These are phyloP conservation scores for Acanthochlamys bracteata DNA, from an alignment of 106 monocot genomes.

Conservation along the genomic window DNA sequence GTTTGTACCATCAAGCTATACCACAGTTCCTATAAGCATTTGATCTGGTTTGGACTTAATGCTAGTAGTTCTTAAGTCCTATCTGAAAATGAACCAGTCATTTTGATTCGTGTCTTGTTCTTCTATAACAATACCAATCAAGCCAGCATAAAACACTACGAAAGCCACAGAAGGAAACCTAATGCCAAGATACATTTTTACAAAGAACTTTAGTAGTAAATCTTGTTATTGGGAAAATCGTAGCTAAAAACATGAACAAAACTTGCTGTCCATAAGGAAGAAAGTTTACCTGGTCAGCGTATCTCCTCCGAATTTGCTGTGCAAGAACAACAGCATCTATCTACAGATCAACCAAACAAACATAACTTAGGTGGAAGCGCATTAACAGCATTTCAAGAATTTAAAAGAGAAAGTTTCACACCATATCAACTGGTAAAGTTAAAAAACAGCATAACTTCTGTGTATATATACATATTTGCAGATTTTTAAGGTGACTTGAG, in stretches of 20 bases:
- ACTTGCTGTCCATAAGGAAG: background rate
- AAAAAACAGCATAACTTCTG: background rate
- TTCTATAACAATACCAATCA: too few relatives aligned
- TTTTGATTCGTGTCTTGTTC: too few relatives aligned
- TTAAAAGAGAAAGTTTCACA: background rate
- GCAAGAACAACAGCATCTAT: slow-evolving; percentile 86
- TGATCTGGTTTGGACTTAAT: too few relatives aligned
- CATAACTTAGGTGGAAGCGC: background rate
- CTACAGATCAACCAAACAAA: slow-evolving; percentile 29
- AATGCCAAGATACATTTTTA: background rate
- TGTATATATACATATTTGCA: background rate
- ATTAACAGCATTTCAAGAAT: background rate
- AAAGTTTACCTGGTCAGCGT: slow-evolving; percentile 62
- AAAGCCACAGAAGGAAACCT: background rate
- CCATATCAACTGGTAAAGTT: background rate
- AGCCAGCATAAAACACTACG: background rate
- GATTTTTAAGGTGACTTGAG: background rate
- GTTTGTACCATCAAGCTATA: too few relatives aligned
- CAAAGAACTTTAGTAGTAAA: background rate
- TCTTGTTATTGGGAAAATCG: background rate
- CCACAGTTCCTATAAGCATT: too few relatives aligned
- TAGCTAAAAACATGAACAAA: background rate
- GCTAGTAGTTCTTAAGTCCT: too few relatives aligned
- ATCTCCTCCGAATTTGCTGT: slow-evolving; percentile 69
- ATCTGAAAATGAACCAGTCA: too few relatives aligned